Conservation (phyloP, 306 rosid genomes). For the Trichosanthes truncata region DNA sequence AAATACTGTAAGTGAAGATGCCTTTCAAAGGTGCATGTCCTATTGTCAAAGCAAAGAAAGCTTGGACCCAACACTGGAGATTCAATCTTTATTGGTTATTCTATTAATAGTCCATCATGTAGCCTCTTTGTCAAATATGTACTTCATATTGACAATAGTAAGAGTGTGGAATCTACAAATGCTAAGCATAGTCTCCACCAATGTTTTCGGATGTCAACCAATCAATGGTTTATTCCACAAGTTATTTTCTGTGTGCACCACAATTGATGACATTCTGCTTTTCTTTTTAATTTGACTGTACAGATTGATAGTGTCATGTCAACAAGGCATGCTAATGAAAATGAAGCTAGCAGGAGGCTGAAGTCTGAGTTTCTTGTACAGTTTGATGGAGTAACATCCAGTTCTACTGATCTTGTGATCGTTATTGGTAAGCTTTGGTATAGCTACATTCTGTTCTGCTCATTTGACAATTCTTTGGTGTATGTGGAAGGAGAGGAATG, state of each 20-base stretch:
- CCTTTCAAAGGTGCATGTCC: neutral
- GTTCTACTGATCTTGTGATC: slow-evolving; percentile 75
- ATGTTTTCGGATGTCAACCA: neutral
- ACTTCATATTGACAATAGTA: neutral
- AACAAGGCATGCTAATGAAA: slow-evolving; percentile 66
- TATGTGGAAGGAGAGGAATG: neutral
- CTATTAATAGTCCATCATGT: neutral
- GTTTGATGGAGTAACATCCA: slow-evolving; percentile 96
- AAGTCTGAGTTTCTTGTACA: slow-evolving; percentile 95
- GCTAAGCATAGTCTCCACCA: neutral
- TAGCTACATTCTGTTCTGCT: neutral
- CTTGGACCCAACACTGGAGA: neutral
- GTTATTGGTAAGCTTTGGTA: slow-evolving; percentile 63
- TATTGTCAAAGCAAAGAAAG: neutral
- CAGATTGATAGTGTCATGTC: slow-evolving; percentile 99
- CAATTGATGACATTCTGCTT: neutral
- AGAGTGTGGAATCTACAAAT: neutral
- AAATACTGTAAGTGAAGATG: neutral
- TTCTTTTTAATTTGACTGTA: slow-evolving; percentile 3
- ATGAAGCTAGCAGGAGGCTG: slow-evolving; percentile 92
- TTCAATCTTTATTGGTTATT: neutral
- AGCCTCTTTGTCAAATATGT: neutral
- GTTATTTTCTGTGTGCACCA: neutral
- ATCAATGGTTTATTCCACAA: neutral
- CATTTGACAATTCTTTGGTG: neutral